A percentile compares a stretch with the other conserved stretches of the same genome.
Evolutionary conservation across 768 basidiomycete species (phyloP).

Genomic region (Galerina marginata): DNA sequence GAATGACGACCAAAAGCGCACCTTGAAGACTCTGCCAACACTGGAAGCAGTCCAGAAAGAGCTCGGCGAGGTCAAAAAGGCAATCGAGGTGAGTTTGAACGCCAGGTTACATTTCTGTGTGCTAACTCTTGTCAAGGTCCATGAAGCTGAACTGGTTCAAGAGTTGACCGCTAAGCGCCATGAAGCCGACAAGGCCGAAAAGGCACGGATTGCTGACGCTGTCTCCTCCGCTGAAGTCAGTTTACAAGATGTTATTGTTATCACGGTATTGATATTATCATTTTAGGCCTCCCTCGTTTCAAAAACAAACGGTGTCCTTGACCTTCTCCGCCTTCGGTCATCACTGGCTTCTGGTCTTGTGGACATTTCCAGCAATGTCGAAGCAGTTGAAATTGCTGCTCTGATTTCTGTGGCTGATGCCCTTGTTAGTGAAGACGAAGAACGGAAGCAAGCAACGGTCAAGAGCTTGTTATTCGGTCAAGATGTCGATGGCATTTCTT

Average conservation of each 20-base stretch:
- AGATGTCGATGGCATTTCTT: conserved; percentile 64
- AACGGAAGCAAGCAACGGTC: conserved; percentile 55
- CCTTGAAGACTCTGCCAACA: conserved; percentile 71
- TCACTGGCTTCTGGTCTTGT: conserved; percentile 51
- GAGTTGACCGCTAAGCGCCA: conserved; percentile 59
- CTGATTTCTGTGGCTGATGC: conserved; percentile 57
- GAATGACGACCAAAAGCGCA: conserved; percentile 86
- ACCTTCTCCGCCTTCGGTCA: conserved; percentile 63
- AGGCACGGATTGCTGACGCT: conserved; percentile 58
- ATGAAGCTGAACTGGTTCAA: conserved; percentile 67
- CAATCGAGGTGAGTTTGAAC: conserved; percentile 67
- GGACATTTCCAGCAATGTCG: conserved; percentile 45
- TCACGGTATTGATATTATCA: neutral
- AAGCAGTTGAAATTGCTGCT: conserved; percentile 57
- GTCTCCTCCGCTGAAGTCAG: conserved; percentile 65
- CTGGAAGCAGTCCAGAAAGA: conserved; percentile 85
- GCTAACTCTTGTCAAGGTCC: conserved; percentile 44
- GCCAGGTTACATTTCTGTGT: conserved; percentile 6
- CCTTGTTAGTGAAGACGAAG: conserved; percentile 61
- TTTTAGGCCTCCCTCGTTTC: conserved; percentile 47
- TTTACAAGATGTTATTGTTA: neutral
- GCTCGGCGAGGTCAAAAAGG: conserved; percentile 82
- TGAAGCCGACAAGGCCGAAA: conserved; percentile 62
- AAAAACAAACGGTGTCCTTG: conserved; percentile 57
- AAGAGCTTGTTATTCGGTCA: conserved; percentile 64